A percentile compares a stretch with the other conserved stretches of the same genome.
Evolutionary conservation across 179 eudicot species (phyloP).

Genomic region (Amaranthus tricolor): DNA sequence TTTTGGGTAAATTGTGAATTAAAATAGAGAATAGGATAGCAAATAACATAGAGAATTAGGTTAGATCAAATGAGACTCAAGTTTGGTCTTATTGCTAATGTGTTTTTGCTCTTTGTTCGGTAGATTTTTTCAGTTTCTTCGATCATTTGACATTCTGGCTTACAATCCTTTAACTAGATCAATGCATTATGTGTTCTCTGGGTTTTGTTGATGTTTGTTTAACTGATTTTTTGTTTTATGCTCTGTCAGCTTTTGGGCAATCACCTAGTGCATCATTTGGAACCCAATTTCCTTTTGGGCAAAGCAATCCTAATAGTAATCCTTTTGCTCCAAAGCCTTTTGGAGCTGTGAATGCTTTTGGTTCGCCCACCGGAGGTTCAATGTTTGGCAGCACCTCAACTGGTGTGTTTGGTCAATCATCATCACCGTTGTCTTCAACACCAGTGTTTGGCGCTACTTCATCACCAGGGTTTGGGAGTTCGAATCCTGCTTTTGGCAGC

Average conservation of each 20-base stretch:
- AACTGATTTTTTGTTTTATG: constrained; percentile 3
- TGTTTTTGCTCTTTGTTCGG: constrained; percentile 1
- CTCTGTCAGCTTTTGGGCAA: constrained; percentile 83
- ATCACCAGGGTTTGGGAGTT: constrained; percentile 62
- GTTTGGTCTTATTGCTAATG: neutral
- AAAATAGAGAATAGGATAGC: too few relatives aligned
- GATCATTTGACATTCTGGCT: constrained; percentile 1
- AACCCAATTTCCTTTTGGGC: constrained; percentile 82
- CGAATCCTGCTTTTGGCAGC: constrained; percentile 58
- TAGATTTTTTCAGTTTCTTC: constrained; percentile 1
- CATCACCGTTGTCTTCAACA: constrained; percentile 64
- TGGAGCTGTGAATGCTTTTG: constrained; percentile 71
- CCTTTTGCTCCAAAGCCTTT: constrained; percentile 86
- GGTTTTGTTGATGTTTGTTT: neutral
- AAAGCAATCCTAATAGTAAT: constrained; percentile 54
- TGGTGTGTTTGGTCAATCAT: constrained; percentile 79
- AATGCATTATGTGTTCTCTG: neutral
- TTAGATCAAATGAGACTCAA: neutral
- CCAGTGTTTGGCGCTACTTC: constrained; percentile 79
- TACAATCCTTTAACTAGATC: neutral
- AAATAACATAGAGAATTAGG: too few relatives aligned
- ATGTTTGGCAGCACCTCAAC: constrained; percentile 88
- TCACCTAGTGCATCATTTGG: constrained; percentile 77
- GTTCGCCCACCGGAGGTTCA: constrained; percentile 78
- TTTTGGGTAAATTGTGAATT: too few relatives aligned